Evolutionary conservation across 2,329 filamentous ascomycete species (phyloP), one percentile per base, ranked within the genome.

Genomic region (Madurella fahalii): DNA sequence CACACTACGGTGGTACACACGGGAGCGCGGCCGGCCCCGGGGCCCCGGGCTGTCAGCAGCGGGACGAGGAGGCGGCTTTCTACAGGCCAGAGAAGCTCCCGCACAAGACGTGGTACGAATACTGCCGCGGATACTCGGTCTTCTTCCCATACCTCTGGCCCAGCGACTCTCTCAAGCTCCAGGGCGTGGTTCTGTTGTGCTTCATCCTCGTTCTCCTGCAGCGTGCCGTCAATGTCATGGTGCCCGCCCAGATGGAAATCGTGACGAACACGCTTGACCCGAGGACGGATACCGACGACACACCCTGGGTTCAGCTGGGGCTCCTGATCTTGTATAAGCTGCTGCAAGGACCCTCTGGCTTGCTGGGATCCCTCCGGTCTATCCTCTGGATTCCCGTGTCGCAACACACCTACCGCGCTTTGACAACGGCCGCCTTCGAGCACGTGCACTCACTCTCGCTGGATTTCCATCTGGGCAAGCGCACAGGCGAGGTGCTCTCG

Each of bases 131-230:
- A 44, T 99, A 97, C 71, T 89, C 87, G 12, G 78, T 96, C 49
- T 96, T 99, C 72, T 95, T 97, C 69, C 93, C 92, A 0, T 99
- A 97, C 68, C 82, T 97, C 55, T 99, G 94, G 94, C 94, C 94
- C 0, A 87, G 85, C 65, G 93, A 93, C 66, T 85, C 90, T 39
- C 42, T 67, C 5, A 80, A 77, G 60, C 77, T 99, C 52, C 87
- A 96, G 73, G 61, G 90, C 20, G 80, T 92, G 52, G 90, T 96
- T 17, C 69, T 95, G 17, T 65, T 91, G 46, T 97, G 94, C 72
- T 92, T 97, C 66, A 50, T 83, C 37, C 79, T 99, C 46, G 84
- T 97, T 52, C 71, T 94, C 44, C 65, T 87, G 11, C 92, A 96
- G 74, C 86, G 94, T 58, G 76, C 85, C 47, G 83, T 99, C 69